phyloP scores from a whole-genome alignment of 1,139 yeast genomes.

The Sugiyamaella xylanicola region DNA sequence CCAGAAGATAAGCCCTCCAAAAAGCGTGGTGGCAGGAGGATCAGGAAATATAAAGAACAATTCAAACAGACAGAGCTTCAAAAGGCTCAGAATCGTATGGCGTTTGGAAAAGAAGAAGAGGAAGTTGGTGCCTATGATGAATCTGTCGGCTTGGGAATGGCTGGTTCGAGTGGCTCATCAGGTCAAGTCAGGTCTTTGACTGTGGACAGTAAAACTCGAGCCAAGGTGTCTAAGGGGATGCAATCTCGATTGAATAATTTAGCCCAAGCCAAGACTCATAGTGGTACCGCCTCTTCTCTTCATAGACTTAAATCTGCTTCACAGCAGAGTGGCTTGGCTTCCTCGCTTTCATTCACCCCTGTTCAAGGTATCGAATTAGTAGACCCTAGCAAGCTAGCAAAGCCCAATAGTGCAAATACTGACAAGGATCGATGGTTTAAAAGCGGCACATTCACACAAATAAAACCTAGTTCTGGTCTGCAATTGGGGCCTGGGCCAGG shows the following conservation, averaged over 20 bases:
- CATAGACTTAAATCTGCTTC: constrained; percentile 13
- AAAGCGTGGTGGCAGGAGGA: constrained; percentile 82
- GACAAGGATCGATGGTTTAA: constrained; percentile 39
- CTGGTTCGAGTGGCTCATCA: constrained; percentile 44
- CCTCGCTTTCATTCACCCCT: constrained; percentile 39
- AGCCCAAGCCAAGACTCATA: constrained; percentile 7
- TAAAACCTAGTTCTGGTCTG: constrained; percentile 25
- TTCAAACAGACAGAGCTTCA: constrained; percentile 80
- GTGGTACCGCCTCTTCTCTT: constrained; percentile 10
- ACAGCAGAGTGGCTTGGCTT: constrained; percentile 36
- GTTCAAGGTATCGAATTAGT: constrained; percentile 40
- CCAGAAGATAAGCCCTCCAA: constrained; percentile 80
- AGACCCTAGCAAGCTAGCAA: constrained; percentile 32
- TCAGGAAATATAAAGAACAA: constrained; percentile 78
- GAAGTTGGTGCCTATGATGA: constrained; percentile 64
- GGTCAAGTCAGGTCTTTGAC: constrained; percentile 44
- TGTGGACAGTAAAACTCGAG: constrained; percentile 39
- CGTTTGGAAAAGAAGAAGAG: constrained; percentile 74
- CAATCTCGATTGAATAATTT: constrained; percentile 33
- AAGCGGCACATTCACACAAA: constrained; percentile 38
- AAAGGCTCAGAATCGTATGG: constrained; percentile 81
- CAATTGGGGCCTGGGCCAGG: constrained; percentile 21
- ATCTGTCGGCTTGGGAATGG: constrained; percentile 82
- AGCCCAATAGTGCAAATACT: background rate
- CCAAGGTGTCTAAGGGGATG: constrained; percentile 42